Evolutionary conservation across 2,329 filamentous ascomycete genomes (phyloP).

Genomic region (Stemphylium lycopersici): DNA sequence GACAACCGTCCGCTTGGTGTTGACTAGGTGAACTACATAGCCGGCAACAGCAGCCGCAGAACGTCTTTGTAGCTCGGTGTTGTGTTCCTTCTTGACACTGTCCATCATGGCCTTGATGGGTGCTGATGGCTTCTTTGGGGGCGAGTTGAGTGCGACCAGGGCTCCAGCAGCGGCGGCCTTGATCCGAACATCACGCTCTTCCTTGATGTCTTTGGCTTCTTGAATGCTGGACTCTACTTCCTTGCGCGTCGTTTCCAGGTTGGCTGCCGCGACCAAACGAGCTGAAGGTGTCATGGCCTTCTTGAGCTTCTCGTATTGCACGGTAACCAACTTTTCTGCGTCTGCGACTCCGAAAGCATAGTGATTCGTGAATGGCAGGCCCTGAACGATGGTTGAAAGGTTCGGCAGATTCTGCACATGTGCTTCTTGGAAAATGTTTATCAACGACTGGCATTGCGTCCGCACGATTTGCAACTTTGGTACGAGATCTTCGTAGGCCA

Average conservation of each 20-base stretch:
- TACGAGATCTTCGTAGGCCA: slow-evolving; percentile 86
- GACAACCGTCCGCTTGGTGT: slow-evolving; percentile 77
- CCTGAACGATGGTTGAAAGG: slow-evolving; percentile 90
- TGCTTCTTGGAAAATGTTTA: slow-evolving; percentile 85
- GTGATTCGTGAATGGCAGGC: slow-evolving; percentile 87
- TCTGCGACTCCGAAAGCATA: slow-evolving; percentile 88
- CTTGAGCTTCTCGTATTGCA: slow-evolving; percentile 87
- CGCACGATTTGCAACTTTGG: slow-evolving; percentile 88
- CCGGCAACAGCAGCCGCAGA: slow-evolving; percentile 84
- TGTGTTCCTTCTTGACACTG: slow-evolving; percentile 94
- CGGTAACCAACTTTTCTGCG: slow-evolving; percentile 83
- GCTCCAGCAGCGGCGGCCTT: slow-evolving; percentile 86
- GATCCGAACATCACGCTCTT: slow-evolving; percentile 82
- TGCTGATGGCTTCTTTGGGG: slow-evolving; percentile 91
- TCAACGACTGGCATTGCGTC: slow-evolving; percentile 86
- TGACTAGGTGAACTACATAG: slow-evolving; percentile 85
- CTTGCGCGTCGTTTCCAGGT: slow-evolving; percentile 76
- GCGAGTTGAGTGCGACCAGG: slow-evolving; percentile 80
- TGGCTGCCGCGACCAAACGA: slow-evolving; percentile 79
- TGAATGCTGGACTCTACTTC: slow-evolving; percentile 74
- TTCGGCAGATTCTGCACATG: slow-evolving; percentile 69
- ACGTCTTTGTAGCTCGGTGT: slow-evolving; percentile 81
- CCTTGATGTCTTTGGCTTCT: slow-evolving; percentile 80
- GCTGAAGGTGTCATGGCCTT: slow-evolving; percentile 88
- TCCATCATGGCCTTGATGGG: slow-evolving; percentile 99